Evolutionary conservation across 352 stramenopile genomes (phyloP).

Genomic region (Blastocystis sp.): DNA sequence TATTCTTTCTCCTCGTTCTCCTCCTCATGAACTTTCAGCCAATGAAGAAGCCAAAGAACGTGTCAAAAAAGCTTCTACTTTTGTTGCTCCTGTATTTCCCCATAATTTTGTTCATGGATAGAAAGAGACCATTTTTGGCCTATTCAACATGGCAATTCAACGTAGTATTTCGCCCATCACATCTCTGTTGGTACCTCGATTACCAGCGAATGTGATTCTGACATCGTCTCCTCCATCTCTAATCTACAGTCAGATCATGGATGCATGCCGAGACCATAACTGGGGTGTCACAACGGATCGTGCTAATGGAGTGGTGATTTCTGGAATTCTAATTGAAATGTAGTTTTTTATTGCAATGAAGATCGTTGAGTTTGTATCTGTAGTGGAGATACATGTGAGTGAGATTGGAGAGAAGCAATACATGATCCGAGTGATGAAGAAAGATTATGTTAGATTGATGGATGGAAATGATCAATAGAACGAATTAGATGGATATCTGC

Average conservation of each 20-base stretch:
- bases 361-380: conserved; percentile 38
- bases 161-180: conserved; percentile 1
- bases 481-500: conserved; percentile 31
- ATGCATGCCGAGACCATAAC: conserved; percentile 10
- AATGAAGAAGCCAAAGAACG: neutral
- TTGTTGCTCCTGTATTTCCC: neutral
- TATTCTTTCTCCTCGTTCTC: neutral
- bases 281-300: conserved; percentile 22
- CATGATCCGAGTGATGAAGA: conserved; percentile 17
- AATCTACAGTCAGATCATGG: conserved; percentile 45
- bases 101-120: neutral
- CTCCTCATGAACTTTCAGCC: neutral
- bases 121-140: neutral
- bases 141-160: conserved; percentile 19
- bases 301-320: neutral
- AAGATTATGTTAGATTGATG: neutral
- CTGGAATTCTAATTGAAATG: neutral
- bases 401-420: conserved; percentile 13
- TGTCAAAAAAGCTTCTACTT: neutral
- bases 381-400: neutral
- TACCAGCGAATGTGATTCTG: conserved; percentile 10
- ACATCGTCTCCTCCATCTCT: neutral
- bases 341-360: conserved; percentile 58
- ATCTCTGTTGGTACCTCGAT: neutral
- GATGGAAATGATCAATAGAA: neutral